A percentile compares a stretch with the other conserved stretches of the same genome.
phyloP scores from a whole-genome alignment of 2,329 filamentous ascomycete genomes.

The Venturia aucupariae region DNA sequence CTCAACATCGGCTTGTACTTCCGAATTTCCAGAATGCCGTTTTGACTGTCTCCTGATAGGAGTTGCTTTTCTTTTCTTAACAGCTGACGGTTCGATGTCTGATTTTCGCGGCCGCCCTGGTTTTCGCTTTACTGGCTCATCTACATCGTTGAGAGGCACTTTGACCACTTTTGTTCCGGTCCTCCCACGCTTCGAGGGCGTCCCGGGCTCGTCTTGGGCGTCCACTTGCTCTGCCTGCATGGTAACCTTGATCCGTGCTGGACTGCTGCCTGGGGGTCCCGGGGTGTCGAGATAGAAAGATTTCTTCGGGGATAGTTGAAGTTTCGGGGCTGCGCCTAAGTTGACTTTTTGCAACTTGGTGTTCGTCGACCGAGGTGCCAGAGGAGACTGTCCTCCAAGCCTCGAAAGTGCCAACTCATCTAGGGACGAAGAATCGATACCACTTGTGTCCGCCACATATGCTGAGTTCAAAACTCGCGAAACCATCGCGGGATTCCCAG shows the following conservation, averaged over 20 bases:
- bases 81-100: conserved; percentile 13
- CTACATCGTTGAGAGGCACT: conserved; percentile 33
- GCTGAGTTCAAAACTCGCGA: not conserved
- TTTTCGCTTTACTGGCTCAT: conserved; percentile 27
- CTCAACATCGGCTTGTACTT: not conserved
- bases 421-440: not conserved
- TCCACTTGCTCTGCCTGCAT: conserved; percentile 29
- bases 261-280: conserved; percentile 31
- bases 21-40: not conserved
- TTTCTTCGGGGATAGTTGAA: conserved; percentile 33
- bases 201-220: conserved; percentile 25
- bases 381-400: conserved; percentile 18
- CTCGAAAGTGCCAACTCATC: conserved; percentile 10
- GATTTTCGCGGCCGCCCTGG: conserved; percentile 30
- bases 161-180: conserved; percentile 24
- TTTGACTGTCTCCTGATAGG: conserved; percentile 24
- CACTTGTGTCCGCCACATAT: not conserved
- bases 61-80: conserved; percentile 24
- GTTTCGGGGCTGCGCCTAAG: conserved; percentile 18
- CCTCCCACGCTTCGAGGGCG: conserved; percentile 1
- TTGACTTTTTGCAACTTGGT: conserved; percentile 15
- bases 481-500: not conserved
- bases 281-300: conserved; percentile 33
- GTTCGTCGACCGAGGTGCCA: conserved; percentile 24
- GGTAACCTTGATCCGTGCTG: conserved; percentile 42